These are phyloP conservation scores for Hortiboletus flavorubellus DNA, from an alignment of 768 basidiomycete species.

Conservation along the genomic window DNA sequence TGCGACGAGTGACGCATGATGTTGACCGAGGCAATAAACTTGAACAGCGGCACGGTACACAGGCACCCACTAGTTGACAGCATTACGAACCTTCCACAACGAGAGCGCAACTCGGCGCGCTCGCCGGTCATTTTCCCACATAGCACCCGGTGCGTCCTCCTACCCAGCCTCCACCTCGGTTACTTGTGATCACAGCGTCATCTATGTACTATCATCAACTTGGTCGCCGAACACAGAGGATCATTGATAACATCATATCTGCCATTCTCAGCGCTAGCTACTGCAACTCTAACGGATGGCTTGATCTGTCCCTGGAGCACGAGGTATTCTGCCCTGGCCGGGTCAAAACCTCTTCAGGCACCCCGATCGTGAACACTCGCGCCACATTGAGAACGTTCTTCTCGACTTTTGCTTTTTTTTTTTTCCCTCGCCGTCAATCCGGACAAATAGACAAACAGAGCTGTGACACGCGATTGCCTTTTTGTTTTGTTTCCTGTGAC, in stretches of 20 bases:
- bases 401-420: not conserved
- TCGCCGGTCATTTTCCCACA: not conserved
- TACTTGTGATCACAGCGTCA: not conserved
- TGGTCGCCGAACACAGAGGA: not conserved
- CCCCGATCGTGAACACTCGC: slow-evolving; percentile 14
- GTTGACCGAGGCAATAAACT: slow-evolving; percentile 6
- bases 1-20: not conserved
- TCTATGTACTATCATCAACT: not conserved
- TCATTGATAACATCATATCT: not conserved
- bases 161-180: not conserved
- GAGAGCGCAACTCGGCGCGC: not conserved
- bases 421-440: slow-evolving; percentile 11
- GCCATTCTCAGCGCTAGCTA: not conserved
- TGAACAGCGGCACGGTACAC: not conserved
- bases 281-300: not conserved
- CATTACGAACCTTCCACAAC: too few species aligned
- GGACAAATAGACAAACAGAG: not conserved
- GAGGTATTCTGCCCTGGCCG: not conserved
- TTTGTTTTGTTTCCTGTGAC: not conserved
- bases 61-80: not conserved
- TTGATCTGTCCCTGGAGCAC: not conserved
- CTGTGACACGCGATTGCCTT: not conserved
- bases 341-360: slow-evolving; percentile 10
- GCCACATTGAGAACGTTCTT: slow-evolving; percentile 7
- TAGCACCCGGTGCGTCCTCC: not conserved